Conservation (phyloP, 495 filamentous ascomycete species). For the Alectoria sarmentosa region DNA sequence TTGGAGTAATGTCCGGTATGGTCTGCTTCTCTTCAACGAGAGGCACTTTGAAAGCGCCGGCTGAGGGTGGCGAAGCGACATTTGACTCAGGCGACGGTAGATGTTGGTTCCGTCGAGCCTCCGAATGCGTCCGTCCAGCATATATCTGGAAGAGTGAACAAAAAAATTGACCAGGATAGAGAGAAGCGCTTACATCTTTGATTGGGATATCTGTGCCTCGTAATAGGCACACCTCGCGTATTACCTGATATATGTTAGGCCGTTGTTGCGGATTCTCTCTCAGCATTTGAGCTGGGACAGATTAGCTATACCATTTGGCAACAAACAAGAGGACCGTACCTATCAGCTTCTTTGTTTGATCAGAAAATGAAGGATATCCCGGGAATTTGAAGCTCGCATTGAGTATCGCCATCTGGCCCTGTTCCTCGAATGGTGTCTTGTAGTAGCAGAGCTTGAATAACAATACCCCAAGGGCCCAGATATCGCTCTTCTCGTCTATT, state of each 20-base stretch:
- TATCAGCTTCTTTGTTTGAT: slow-evolving; percentile 84
- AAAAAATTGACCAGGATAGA: background rate
- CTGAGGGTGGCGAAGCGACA: slow-evolving; percentile 49
- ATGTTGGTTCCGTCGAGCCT: slow-evolving; percentile 54
- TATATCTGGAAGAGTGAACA: slow-evolving; percentile 61
- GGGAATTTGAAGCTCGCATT: slow-evolving; percentile 96
- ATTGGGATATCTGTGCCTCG: slow-evolving; percentile 84
- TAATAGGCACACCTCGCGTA: slow-evolving; percentile 80
- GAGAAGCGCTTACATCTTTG: slow-evolving; percentile 63
- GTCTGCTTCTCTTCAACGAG: slow-evolving; percentile 57
- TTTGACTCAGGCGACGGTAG: slow-evolving; percentile 48
- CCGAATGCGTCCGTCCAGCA: slow-evolving; percentile 57
- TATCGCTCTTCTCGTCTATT: slow-evolving; percentile 98
- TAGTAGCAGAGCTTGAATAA: slow-evolving; percentile 99
- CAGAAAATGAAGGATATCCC: slow-evolving; percentile 78
- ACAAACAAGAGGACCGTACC: slow-evolving; percentile 47
- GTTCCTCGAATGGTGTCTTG: slow-evolving; percentile 96
- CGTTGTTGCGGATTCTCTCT: slow-evolving; percentile 73
- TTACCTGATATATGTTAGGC: slow-evolving; percentile 90
- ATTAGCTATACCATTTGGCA: slow-evolving; percentile 13
- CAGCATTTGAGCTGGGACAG: slow-evolving; percentile 73
- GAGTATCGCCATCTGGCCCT: slow-evolving; percentile 95
- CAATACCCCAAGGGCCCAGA: slow-evolving; percentile 93
- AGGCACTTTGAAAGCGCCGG: slow-evolving; percentile 63
- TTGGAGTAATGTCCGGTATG: slow-evolving; percentile 88